Evolutionary conservation across 495 filamentous ascomycete species (phyloP), one percentile per base, ranked within the genome.

Genomic region (Polyplosphaeria fusca): DNA sequence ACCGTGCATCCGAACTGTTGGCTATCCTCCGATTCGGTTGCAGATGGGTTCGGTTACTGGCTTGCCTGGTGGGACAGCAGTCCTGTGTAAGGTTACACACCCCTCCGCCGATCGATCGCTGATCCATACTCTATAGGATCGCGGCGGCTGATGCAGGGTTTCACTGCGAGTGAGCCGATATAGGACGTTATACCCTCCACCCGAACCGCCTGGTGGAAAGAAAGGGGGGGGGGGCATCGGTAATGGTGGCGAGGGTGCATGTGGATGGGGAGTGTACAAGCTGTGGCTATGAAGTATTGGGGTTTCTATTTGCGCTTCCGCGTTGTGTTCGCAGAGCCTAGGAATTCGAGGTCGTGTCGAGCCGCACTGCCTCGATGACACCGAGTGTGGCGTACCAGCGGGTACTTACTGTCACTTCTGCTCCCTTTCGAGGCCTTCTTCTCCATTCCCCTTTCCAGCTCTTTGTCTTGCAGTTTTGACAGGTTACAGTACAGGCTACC

Each of bases 371-470:
- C 47, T 51, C 38, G 14, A 18, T 23, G 47, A 44, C 24, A 44
- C 39, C 20, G 35, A 47, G 22, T 53, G 56, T 52, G 56, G 56
- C 56, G 48, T 53, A 19, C n/a, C n/a, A n/a, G n/a, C n/a, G n/a
- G n/a, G n/a, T n/a, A n/a, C n/a, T n/a, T n/a, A n/a, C n/a, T n/a
- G n/a, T n/a, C n/a, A n/a, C n/a, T n/a, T n/a, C n/a, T n/a, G n/a
- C n/a, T n/a, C n/a, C n/a, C n/a, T n/a, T n/a, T n/a, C n/a, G n/a
- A n/a, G n/a, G n/a, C n/a, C n/a, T n/a, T n/a, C n/a, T n/a, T n/a
- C n/a, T n/a, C n/a, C n/a, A n/a, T n/a, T n/a, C n/a, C n/a, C n/a
- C 1, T 35, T 49, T 30, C 47, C 48, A 47, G 45, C 32, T 16
- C 25, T 19, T 59, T 47, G 41, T 47, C n/a, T n/a, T n/a, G n/a